Percentiles rank a stretch among this genome's conserved stretches.
Conservation (phyloP, 345 rosid genomes). For the Bruguiera gymnorhiza region DNA sequence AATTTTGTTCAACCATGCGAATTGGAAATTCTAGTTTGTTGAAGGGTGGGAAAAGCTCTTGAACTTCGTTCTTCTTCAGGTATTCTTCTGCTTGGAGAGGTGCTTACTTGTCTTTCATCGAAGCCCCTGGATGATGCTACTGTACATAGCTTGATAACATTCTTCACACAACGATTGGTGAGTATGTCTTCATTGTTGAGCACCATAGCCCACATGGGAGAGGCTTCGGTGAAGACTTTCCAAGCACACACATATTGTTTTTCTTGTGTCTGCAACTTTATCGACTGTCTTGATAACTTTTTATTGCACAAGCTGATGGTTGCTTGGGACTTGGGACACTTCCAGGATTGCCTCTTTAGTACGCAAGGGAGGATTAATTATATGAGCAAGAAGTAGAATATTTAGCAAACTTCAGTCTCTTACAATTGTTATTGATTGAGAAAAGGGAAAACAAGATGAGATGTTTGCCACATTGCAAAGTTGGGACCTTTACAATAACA, state of each 20-base stretch:
- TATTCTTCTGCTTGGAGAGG: constrained; percentile 74
- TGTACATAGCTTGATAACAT: constrained; percentile 54
- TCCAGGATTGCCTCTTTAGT: too few species aligned
- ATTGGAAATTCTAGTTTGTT: neutral
- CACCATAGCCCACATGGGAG: neutral
- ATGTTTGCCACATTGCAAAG: too few species aligned
- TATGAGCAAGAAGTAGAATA: too few species aligned
- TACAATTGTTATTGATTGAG: too few species aligned
- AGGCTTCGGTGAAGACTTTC: neutral
- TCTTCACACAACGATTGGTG: constrained; percentile 78
- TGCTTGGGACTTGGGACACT: too few species aligned
- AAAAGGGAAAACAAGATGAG: too few species aligned
- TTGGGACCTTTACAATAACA: too few species aligned
- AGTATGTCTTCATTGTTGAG: constrained; percentile 29
- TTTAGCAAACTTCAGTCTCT: too few species aligned
- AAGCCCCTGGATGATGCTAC: constrained; percentile 55
- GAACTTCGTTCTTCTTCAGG: constrained; percentile 38
- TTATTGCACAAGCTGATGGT: too few species aligned
- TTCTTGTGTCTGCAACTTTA: neutral
- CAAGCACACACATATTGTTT: neutral
- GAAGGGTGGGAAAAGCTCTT: neutral
- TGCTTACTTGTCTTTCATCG: constrained; percentile 44
- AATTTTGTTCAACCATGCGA: neutral
- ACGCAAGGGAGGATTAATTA: too few species aligned
- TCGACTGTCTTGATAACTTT: neutral